These are phyloP conservation scores for Cyclotella sp. DNA, from an alignment of 108 stramenopile genomes.

Conservation along the genomic window DNA sequence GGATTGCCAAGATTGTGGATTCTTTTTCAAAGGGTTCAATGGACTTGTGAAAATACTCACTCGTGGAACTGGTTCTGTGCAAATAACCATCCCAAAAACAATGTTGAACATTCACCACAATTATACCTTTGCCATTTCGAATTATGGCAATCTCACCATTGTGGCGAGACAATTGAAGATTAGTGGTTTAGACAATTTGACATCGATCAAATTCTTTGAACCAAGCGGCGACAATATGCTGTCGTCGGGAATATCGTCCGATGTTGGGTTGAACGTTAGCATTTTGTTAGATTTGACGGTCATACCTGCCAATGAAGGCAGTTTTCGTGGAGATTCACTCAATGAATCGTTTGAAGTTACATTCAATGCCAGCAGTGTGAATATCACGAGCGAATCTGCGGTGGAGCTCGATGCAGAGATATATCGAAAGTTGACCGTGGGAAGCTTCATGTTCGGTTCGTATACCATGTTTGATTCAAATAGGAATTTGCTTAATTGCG, in stretches of 20 bases:
- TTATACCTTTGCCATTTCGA: conserved; percentile 52
- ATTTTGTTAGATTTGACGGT: conserved; percentile 54
- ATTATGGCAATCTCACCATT: conserved; percentile 40
- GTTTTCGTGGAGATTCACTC: conserved; percentile 43
- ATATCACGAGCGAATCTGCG: conserved; percentile 22
- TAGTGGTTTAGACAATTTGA: conserved; percentile 64
- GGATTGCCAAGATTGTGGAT: conserved; percentile 55
- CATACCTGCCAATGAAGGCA: conserved; percentile 22
- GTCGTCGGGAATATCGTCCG: conserved; percentile 29
- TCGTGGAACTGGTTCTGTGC: conserved; percentile 20
- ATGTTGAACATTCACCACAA: conserved; percentile 44
- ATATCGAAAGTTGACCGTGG: conserved; percentile 52
- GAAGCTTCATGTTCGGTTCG: conserved; percentile 55
- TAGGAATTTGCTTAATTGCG: conserved; percentile 38
- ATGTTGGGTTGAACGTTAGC: conserved; percentile 41
- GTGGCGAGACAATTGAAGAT: conserved; percentile 40
- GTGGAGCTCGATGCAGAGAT: conserved; percentile 42
- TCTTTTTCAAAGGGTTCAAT: conserved; percentile 71
- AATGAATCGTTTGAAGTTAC: conserved; percentile 61
- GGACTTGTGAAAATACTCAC: conserved; percentile 62
- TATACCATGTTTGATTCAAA: conserved; percentile 43
- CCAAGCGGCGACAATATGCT: conserved; percentile 42
- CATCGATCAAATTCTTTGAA: conserved; percentile 48
- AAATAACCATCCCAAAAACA: conserved; percentile 35
- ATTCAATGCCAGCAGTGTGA: conserved; percentile 52